Evolutionary conservation across 768 basidiomycete species (phyloP).

Genomic region (Royoungia palumana): DNA sequence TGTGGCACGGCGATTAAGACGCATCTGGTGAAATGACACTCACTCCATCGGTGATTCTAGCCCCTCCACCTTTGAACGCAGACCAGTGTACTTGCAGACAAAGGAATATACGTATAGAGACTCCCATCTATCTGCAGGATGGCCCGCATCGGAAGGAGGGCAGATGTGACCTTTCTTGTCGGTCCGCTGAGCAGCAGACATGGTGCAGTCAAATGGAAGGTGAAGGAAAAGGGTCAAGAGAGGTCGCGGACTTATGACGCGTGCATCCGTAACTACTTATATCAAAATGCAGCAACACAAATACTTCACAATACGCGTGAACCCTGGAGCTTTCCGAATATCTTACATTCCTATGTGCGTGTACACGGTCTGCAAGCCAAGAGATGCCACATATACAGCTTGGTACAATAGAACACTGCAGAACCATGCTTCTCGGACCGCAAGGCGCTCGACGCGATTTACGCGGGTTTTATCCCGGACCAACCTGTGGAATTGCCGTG

Average conservation of each 20-base stretch:
- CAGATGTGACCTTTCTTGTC: constrained; percentile 53
- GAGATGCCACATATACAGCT: constrained; percentile 19
- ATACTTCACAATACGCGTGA: constrained; percentile 35
- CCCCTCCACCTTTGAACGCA: constrained; percentile 74
- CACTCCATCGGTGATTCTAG: constrained; percentile 82
- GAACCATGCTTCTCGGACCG: constrained; percentile 3
- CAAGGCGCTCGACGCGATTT: constrained; percentile 29
- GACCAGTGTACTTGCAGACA: constrained; percentile 76
- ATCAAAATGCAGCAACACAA: constrained; percentile 32
- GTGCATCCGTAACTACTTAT: constrained; percentile 38
- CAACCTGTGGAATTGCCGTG: constrained; percentile 53
- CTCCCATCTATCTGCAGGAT: constrained; percentile 85
- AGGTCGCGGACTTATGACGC: constrained; percentile 33
- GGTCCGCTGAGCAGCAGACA: constrained; percentile 34
- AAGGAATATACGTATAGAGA: constrained; percentile 82
- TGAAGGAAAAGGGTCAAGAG: constrained; percentile 34
- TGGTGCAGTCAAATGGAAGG: constrained; percentile 33
- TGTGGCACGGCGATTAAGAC: constrained; percentile 21
- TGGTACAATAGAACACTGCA: constrained; percentile 10
- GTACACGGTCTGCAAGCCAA: constrained; percentile 21
- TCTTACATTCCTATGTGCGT: constrained; percentile 22
- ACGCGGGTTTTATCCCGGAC: constrained; percentile 67
- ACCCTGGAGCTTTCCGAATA: constrained; percentile 24
- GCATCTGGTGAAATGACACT: constrained; percentile 36
- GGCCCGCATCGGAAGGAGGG: constrained; percentile 58